These are phyloP conservation scores for Cicer bijugum DNA, from an alignment of 306 rosid genomes.

Conservation along the genomic window DNA sequence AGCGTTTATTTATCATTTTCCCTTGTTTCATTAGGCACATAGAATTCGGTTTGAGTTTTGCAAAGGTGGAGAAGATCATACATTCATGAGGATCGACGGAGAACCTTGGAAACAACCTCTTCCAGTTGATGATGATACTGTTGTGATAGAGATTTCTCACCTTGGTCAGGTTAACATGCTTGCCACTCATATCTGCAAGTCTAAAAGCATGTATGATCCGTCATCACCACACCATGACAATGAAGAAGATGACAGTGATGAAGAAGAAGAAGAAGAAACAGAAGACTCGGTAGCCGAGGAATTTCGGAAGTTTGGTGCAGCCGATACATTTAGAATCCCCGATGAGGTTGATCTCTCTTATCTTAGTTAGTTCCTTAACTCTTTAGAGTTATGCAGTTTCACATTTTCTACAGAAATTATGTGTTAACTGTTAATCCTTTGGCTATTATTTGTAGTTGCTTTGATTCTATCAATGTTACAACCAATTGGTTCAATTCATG, in stretches of 20 bases:
- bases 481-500: constrained; percentile 1
- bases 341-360: constrained; percentile 69
- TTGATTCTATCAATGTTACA: background rate
- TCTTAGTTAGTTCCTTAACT: constrained; percentile 58
- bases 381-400: constrained; percentile 8
- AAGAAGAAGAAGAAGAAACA: constrained; percentile 17
- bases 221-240: constrained; percentile 43
- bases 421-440: constrained; percentile 4
- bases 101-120: constrained; percentile 99
- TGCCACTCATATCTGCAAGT: constrained; percentile 61
- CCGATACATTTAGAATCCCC: constrained; percentile 82
- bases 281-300: constrained; percentile 65
- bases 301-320: constrained; percentile 92
- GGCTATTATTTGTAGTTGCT: background rate
- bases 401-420: background rate
- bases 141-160: constrained; percentile 88
- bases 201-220: constrained; percentile 64
- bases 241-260: constrained; percentile 58
- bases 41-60: constrained; percentile 80
- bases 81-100: constrained; percentile 93
- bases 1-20: background rate
- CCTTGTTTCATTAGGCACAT: constrained; percentile 58
- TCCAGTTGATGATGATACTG: constrained; percentile 78
- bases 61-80: constrained; percentile 73
- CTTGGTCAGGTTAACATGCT: constrained; percentile 93